Evolutionary conservation across 176 grass and related monocot species (phyloP), one percentile per base, ranked within the genome.

Genomic region (Eleusine indica): DNA sequence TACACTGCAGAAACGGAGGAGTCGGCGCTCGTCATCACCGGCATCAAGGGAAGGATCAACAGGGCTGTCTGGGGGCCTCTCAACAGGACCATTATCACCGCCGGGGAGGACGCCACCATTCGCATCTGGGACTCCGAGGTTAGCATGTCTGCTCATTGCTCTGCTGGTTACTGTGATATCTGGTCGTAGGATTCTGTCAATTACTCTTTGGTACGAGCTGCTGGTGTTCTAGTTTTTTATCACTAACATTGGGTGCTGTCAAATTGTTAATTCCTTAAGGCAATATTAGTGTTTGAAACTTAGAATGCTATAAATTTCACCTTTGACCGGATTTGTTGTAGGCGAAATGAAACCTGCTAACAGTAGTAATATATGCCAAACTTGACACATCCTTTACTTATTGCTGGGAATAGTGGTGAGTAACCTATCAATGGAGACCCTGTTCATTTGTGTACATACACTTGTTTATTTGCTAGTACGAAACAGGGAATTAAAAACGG

Each of bases 41-140:
- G 96, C 22, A 90, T 90, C 66, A 86, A 85, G 56, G 96, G 96
- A 25, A 93, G 96, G 85, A 95, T 98, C 63, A 98, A 93, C 82
- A 95, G 96, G 73, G 96, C 91, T 43, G 91, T 93, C 4, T 98
- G 96, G 96, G 93, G 96, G 7, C 93, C 96, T 21, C 70, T 91
- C 2, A 98, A 98, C 83, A 90, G 90, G 77, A 98, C 96, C 70
- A 95, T 98, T 75, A 87, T 98, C 64, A 95, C 93, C 37, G 96
- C 85, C 1, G 96, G 96, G 10, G 96, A 98, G 87, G 96, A 95
- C 75, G 77, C 93, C 19, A 80, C 90, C 56, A 67, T 98, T 32
- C 96, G 96, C 64, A 88, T 98, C n/a, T 98, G 96, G 93, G 96
- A 98, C 41, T 66, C 91, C 2, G 96, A 98, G 93, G 96, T 98